Evolutionary conservation across 305 asterid species (phyloP).

Genomic region (Andrographis paniculata): DNA sequence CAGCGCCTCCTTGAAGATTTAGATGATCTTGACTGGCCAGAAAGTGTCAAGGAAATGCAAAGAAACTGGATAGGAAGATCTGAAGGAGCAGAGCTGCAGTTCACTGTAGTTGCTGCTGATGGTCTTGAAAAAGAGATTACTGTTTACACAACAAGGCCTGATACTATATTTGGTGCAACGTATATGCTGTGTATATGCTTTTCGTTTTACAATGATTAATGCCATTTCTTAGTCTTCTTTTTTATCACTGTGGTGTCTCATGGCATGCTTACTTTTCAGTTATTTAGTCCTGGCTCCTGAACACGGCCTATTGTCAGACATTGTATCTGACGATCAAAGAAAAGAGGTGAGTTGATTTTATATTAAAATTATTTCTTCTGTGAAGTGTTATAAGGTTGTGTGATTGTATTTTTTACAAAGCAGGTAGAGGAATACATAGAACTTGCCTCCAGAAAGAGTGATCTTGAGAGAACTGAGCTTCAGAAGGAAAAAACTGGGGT

Average conservation of each 20-base stretch:
- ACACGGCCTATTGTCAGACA: conserved; percentile 53
- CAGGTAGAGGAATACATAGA: conserved; percentile 89
- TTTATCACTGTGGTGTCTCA: conserved; percentile 16
- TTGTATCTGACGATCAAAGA: conserved; percentile 57
- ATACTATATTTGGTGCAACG: conserved; percentile 98
- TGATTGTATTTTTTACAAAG: conserved; percentile 15
- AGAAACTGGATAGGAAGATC: conserved; percentile 99
- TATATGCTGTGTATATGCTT: conserved; percentile 26
- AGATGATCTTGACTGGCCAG: conserved; percentile 96
- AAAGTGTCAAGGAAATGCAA: conserved; percentile 96
- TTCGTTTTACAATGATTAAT: background rate
- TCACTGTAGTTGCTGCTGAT: conserved; percentile 36
- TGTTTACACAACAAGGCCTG: conserved; percentile 92
- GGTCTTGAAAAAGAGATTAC: conserved; percentile 48
- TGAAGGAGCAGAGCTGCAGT: conserved; percentile 89
- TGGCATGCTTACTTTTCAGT: conserved; percentile 35
- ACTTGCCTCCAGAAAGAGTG: conserved; percentile 84
- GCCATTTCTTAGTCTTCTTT: conserved; percentile 10
- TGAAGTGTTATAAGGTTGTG: background rate
- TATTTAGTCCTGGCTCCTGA: conserved; percentile 94
- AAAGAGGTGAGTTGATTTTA: conserved; percentile 41
- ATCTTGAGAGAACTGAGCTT: conserved; percentile 94
- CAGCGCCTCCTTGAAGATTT: conserved; percentile 95
- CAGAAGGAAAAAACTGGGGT: conserved; percentile 95
- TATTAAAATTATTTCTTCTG: background rate